These are phyloP conservation scores for Boechera stricta DNA, from an alignment of 345 rosid genomes.

Conservation along the genomic window DNA sequence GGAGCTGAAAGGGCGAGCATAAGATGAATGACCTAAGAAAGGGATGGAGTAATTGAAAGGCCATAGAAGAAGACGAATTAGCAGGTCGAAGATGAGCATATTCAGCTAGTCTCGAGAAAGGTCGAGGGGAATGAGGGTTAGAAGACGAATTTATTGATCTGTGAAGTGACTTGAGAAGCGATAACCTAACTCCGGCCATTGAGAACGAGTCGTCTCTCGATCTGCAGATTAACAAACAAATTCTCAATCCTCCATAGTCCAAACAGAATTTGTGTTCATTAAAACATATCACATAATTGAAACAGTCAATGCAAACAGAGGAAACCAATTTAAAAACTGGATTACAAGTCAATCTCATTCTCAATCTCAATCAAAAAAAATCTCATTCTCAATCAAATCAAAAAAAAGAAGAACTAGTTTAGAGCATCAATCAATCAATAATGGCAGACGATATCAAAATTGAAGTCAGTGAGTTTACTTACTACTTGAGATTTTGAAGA, in stretches of 20 bases:
- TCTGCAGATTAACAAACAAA: neutral
- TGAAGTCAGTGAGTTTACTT: neutral
- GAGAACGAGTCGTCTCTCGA: neutral
- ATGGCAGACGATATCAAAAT: neutral
- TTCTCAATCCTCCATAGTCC: neutral
- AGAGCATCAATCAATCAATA: neutral
- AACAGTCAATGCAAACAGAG: no score
- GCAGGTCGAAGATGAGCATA: constrained; percentile 29
- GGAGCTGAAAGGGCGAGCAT: constrained; percentile 56
- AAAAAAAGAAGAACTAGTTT: neutral
- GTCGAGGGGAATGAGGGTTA: no score
- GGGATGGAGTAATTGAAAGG: constrained; percentile 49
- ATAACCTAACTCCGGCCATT: constrained; percentile 59
- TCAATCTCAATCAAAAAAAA: no score
- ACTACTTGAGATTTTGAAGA: neutral
- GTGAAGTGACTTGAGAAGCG: constrained; percentile 48
- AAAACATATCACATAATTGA: no score
- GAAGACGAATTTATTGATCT: constrained; percentile 38
- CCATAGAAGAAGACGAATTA: constrained; percentile 27
- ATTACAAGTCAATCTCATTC: no score
- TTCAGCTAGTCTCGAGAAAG: constrained; percentile 14
- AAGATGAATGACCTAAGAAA: constrained; percentile 38
- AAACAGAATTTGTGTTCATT: neutral
- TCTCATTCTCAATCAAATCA: no score
- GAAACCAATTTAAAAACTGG: no score